These are phyloP conservation scores for Lactifluus pinguis DNA, from an alignment of 768 basidiomycete species.

Conservation along the genomic window DNA sequence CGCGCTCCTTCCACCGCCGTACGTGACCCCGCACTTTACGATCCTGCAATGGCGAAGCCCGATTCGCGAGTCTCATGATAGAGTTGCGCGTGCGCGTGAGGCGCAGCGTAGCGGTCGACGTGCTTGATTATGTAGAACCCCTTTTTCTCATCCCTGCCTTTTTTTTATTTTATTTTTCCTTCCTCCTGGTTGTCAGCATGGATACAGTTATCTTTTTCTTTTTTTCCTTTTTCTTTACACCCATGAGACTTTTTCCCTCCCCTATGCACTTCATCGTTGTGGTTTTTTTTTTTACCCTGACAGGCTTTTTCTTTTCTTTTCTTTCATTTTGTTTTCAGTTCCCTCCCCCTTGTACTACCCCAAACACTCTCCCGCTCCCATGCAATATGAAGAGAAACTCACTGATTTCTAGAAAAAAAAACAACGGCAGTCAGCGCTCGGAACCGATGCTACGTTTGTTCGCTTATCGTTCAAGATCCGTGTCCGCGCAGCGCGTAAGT, in stretches of 20 bases:
- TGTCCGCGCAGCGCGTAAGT: not conserved
- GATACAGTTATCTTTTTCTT: not conserved
- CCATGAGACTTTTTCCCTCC: too few species aligned
- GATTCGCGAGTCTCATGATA: constrained; percentile 60
- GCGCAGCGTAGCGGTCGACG: not conserved
- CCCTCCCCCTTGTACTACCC: not conserved
- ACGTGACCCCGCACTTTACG: constrained; percentile 61
- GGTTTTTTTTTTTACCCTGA: not conserved
- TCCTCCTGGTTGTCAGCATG: too few species aligned
- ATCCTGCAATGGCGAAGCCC: constrained; percentile 57
- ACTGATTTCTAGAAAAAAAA: not conserved
- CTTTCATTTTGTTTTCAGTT: not conserved
- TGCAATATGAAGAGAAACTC: constrained; percentile 4
- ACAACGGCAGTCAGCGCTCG: not conserved
- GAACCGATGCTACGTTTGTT: not conserved
- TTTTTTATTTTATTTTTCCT: not conserved
- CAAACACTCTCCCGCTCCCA: not conserved
- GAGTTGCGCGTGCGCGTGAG: constrained; percentile 43
- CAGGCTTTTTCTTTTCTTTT: not conserved
- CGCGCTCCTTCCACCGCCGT: constrained; percentile 63
- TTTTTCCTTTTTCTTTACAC: not conserved
- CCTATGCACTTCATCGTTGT: not conserved
- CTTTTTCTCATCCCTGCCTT: not conserved
- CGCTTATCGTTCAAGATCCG: not conserved
- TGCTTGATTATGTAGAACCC: not conserved